These are phyloP conservation scores for Stachybotrys elegans DNA, from an alignment of 2,329 filamentous ascomycete species.

Conservation along the genomic window DNA sequence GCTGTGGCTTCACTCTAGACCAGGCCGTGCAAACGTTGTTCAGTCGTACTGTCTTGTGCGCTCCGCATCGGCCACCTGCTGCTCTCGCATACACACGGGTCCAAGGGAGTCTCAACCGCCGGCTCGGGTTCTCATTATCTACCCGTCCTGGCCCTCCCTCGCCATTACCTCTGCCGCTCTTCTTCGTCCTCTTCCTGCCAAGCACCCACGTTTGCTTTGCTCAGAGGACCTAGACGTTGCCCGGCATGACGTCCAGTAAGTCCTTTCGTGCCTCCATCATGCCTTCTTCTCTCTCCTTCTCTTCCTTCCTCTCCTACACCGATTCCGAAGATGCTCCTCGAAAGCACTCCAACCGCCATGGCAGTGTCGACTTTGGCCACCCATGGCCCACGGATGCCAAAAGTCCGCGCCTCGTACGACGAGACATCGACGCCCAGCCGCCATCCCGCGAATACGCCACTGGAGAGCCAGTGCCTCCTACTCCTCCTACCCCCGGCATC, in stretches of 20 bases:
- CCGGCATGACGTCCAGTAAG: slow-evolving; percentile 43
- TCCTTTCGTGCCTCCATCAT: slow-evolving; percentile 33
- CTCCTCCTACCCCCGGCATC: slow-evolving; percentile 12
- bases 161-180: slow-evolving; percentile 9
- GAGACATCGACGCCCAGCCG: slow-evolving; percentile 4
- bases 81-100: too few species aligned
- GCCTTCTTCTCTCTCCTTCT: slow-evolving; percentile 31
- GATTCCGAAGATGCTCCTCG: slow-evolving; percentile 17
- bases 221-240: slow-evolving; percentile 25
- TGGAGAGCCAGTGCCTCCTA: slow-evolving; percentile 15
- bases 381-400: slow-evolving; percentile 10
- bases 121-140: too few species aligned
- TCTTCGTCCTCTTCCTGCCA: slow-evolving; percentile 21
- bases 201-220: too few species aligned
- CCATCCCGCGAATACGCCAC: slow-evolving; percentile 3
- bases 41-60: not conserved
- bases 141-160: not conserved
- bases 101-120: too few species aligned
- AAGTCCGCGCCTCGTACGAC: slow-evolving; percentile 14
- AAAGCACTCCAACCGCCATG: slow-evolving; percentile 18
- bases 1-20: too few species aligned
- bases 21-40: not conserved
- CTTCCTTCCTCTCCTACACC: slow-evolving; percentile 23
- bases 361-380: slow-evolving; percentile 16
- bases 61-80: not conserved